Evolutionary conservation across 2,329 filamentous ascomycete species (phyloP), one percentile per base, ranked within the genome.

Genomic region (Exophiala sp.): DNA sequence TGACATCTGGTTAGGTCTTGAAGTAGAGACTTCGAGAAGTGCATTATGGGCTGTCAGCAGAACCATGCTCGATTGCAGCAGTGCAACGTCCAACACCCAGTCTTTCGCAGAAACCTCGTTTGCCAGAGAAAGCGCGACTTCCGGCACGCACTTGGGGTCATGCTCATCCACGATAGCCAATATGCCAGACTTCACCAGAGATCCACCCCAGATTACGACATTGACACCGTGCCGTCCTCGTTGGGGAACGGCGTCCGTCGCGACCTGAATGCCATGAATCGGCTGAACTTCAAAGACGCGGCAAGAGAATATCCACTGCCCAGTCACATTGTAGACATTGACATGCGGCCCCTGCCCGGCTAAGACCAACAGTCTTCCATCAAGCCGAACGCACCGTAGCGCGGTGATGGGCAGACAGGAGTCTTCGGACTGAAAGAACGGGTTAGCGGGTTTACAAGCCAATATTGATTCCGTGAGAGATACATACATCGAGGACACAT

Each of bases 41-140:
- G 88, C 83, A 73, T 97, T 96, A 67, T 97, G 90, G 1, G 91
- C 88, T 1, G 89, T 95, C 13, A 94, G 74, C 9, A 93, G 67
- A 13, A 81, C 80, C 13, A 78, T 81, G 9, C 68, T 64, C 22
- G 63, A 62, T 1, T 56, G 39, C 23, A 56, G 46, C 48, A 63
- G 53, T 34, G 73, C 69, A 29, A 77, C 83, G 64, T 87, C 80
- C 59, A 91, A 78, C 56, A 94, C 81, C 88, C 88, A 93, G 66
- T 95, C 88, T 3, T 78, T 74, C 1, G 79, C 77, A 2, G 65
- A 65, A 19, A 70, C 69, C 58, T 77, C 77, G 5, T 60, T 52
- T 54, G 68, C 57, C 53, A 64, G 66, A 55, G 69, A 29, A 50
- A 66, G 50, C 58, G 52, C 29, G 46, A 68, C 38, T 66, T 52